phyloP scores from a whole-genome alignment of 148 eudicot species.

The Polygonum aviculare region DNA sequence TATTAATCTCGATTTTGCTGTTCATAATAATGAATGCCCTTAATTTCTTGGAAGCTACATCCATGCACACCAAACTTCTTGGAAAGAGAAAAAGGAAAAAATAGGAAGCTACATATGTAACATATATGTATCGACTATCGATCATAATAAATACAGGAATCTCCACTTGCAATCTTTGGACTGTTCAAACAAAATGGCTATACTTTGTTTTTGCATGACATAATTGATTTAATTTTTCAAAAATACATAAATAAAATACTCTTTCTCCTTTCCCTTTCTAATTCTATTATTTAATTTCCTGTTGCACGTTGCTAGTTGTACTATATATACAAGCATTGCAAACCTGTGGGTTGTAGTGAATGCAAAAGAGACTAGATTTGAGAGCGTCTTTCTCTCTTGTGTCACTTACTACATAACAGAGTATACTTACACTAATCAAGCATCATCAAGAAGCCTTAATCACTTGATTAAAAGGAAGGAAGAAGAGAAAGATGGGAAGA shows the following conservation, averaged over 20 bases:
- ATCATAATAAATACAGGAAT: not conserved
- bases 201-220: not conserved
- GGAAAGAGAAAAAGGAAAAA: not conserved
- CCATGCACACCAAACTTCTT: not conserved
- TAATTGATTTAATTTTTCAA: not conserved
- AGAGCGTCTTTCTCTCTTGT: not conserved
- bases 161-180: not conserved
- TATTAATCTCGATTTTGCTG: not conserved
- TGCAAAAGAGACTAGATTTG: not conserved
- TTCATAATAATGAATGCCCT: not conserved
- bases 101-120: not conserved
- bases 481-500: constrained; percentile 36
- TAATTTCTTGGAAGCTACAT: not conserved
- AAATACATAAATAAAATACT: not conserved
- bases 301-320: not conserved
- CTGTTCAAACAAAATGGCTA: constrained; percentile 7
- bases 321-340: not conserved
- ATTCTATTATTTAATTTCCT: not conserved
- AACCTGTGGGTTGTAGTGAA: not conserved
- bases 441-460: not conserved
- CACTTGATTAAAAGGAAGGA: not conserved
- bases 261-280: not conserved
- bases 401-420: not conserved
- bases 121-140: too few relatives aligned
- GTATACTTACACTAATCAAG: not conserved